phyloP scores from a whole-genome alignment of 805 yeast genomes.

The Yarrowia sp. region DNA sequence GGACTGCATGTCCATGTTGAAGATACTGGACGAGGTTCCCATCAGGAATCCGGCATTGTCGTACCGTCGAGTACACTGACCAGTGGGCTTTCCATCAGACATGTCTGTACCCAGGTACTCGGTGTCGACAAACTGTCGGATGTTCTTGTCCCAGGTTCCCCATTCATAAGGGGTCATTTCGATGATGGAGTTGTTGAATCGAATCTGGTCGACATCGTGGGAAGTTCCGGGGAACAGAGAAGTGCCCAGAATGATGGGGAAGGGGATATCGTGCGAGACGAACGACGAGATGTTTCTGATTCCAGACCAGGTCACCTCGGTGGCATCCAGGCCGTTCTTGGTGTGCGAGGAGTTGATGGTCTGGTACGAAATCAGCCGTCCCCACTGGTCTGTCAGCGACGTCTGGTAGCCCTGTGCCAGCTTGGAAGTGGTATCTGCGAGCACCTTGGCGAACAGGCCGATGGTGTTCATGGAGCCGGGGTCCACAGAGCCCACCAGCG shows the following conservation, averaged over 20 bases:
- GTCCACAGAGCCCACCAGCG: conserved; percentile 70
- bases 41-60: conserved; percentile 83
- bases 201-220: conserved; percentile 11
- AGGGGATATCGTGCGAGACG: conserved; percentile 69
- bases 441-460: conserved; percentile 57
- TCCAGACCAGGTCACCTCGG: conserved; percentile 58
- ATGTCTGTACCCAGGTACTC: conserved; percentile 75
- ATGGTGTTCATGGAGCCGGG: conserved; percentile 69
- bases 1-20: conserved; percentile 57
- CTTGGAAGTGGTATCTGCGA: conserved; percentile 61
- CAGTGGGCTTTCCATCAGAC: conserved; percentile 62
- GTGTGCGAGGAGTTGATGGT: conserved; percentile 71
- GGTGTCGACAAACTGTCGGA: conserved; percentile 68
- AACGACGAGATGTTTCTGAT: conserved; percentile 68
- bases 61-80: conserved; percentile 67
- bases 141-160: conserved; percentile 88
- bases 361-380: conserved; percentile 74
- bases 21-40: conserved; percentile 84
- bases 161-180: conserved; percentile 65
- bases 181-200: conserved; percentile 35
- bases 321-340: conserved; percentile 60
- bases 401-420: conserved; percentile 70
- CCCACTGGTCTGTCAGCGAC: conserved; percentile 82
- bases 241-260: conserved; percentile 65
- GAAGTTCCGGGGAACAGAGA: conserved; percentile 34